Base-by-base conservation (phyloP, 257 asterid species). In the Echium plantagineum region DNA sequence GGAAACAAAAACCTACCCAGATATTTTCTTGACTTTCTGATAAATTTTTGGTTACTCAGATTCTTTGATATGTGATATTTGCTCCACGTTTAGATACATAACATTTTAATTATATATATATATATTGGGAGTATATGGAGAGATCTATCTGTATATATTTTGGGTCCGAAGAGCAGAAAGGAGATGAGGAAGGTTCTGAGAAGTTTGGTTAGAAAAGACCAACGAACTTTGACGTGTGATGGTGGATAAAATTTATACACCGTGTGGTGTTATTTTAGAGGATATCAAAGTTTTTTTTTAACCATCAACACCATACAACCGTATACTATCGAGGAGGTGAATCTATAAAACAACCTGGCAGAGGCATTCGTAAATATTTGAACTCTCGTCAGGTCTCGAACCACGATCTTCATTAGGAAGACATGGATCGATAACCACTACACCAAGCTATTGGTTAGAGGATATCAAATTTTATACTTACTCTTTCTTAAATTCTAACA, bases 81-180 rank as follows among this genome's bases (percentile, higher is more conserved):
- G 4, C 1, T 7, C 16, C 49, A 42, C 49, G 49, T 42, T 42
- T 42, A 42, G 0, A 42, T 42, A 48, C 22, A 52, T 21, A 48
- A 32, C 10, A 19, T 26, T 35, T 22, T 24, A 35, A 48, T 62
- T 48, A 38, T 26, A 1, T 31, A 26, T 67, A 10, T 26, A 26
- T n/a, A 6, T 28, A 61, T 52, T 30, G 8, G 21, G 13, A 49
- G 28, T 35, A 21, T 17, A 21, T 32, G 16, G 7, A 55, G 18
- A 22, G 42, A 58, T 48, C 31, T 52, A 30, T 7, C 7, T 18
- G 32, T 28, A 54, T 21, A 28, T 20, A 21, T 62, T 67, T 51
- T 55, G 46, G 62, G 64, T 35, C 24, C 12, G 15, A 47, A n/a
- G n/a, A n/a, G n/a, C n/a, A n/a, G n/a, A n/a, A 47, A 28, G 67